Base-by-base conservation (phyloP, 495 filamentous ascomycete species). In the Barbatosphaeria neglecta region DNA sequence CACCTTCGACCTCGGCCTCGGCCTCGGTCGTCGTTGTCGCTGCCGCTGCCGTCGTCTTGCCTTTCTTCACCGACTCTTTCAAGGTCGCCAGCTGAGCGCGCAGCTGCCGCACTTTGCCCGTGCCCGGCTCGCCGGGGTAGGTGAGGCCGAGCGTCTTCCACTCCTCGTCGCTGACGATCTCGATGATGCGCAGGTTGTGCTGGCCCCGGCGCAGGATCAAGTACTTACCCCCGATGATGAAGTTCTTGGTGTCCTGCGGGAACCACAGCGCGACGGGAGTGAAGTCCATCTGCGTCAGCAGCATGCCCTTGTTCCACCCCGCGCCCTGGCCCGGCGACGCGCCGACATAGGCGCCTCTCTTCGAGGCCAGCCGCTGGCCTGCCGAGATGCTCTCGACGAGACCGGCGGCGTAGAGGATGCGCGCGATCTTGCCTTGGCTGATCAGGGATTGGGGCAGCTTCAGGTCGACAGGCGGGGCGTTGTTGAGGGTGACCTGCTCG, bases 141-240 rank as follows among this genome's bases (percentile, higher is more conserved):
- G 46, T 54, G 45, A 60, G 22, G 24, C 70, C 71, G 35, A 59
- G 67, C 0, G 42, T 41, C 18, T 49, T 52, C 60, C 73, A 95
- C 42, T 86, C 80, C 47, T 82, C 73, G 56, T 93, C 85, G 49
- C 71, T 71, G 15, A 93, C 68, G 49, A 94, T 72, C 50, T 81
- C 66, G 41, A 93, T 70, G 39, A 89, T 64, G 43, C 81, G 78
- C 27, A 92, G 64, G 57, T 88, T 89, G 73, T 84, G 83, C 63
- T 94, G 94, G 25, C 87, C 87, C 24, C 76, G 62, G 52, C 87
- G 76, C 18, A 94, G 62, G 48, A 93, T 74, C 37, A 94, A 58
- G 5, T 82, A 50, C 33, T 77, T 65, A 27, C 64, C 80, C 33
- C 81, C 77, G 16, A 86, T 69, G 18, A 92, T 58, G 53, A 76